Base-by-base conservation (phyloP, 73 alveolate species). In the Blepharisma japonicum region DNA sequence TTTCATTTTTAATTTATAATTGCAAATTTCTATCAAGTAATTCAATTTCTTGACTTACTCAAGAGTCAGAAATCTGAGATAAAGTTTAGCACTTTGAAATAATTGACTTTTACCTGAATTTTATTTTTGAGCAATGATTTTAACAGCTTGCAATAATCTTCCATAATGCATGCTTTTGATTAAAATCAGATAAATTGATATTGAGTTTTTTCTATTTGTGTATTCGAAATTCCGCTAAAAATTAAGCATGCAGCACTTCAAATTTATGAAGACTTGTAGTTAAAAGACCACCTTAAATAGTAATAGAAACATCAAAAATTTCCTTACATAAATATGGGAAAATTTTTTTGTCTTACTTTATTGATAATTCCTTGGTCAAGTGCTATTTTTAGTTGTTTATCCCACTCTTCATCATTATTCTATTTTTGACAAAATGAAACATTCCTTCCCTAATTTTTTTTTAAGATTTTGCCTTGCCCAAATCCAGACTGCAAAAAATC, bases 31-130 rank as follows among this genome's bases (percentile, higher is more conserved):
- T 9, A 61, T 39, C 74, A 61, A 25, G 23, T 39, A 14, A 14
- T 61, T 0, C 47, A 61, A 61, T 61, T 25, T 61, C 74, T 61
- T 61, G 47, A 0, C 74, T 14, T 9, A 61, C 74, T 25, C 5
- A 2, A 1, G 74, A 39, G 5, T 61, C 23, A n/a, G 74, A 2
- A 39, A 2, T 48, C 5, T 61, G 74, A 20, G 74, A 61, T 4
- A 61, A 61, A 61, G 74, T 25, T 61, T 61, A 2, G 23, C 74
- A 1, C 74, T n/a, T 61, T 61, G 74, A 8, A 61, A 25, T 18
- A 61, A 25, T 14, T 8, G 49, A 5, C 74, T 48, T 61, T 61
- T 61, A 61, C 4, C 23, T 48, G 2, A 14, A 14, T 61, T 11
- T 11, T 18, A 61, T 61, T 39, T 14, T 39, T 14, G 18, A 9